phyloP scores from a whole-genome alignment of 1,284 basidiomycete species.

The Pseudozyma sp. region DNA sequence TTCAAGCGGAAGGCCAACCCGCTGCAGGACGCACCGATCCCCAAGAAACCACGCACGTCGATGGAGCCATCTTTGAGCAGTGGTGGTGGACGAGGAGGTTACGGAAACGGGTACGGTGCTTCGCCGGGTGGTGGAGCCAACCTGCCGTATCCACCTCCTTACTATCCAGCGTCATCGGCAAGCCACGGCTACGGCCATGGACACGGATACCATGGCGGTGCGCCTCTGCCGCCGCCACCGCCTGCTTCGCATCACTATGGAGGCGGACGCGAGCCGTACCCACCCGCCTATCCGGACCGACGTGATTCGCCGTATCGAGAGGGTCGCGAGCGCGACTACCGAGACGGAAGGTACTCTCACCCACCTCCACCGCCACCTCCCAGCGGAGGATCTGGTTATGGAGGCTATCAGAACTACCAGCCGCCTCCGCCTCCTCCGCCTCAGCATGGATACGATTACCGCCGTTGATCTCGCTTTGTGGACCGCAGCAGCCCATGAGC shows the following conservation, averaged over 20 bases:
- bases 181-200: conserved; percentile 13
- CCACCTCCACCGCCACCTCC: conserved; percentile 38
- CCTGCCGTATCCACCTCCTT: conserved; percentile 19
- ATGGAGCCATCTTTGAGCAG: conserved; percentile 35
- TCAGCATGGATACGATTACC: conserved; percentile 41
- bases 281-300: conserved; percentile 28
- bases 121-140: conserved; percentile 22
- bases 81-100: conserved; percentile 8
- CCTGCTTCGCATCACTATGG: conserved; percentile 23
- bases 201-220: conserved; percentile 4
- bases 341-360: conserved; percentile 38
- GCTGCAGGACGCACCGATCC: conserved; percentile 49
- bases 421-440: conserved; percentile 30
- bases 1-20: conserved; percentile 46
- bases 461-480: conserved; percentile 21
- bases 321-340: conserved; percentile 43
- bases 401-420: conserved; percentile 23
- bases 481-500: too few relatives aligned
- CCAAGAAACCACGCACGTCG: conserved; percentile 54
- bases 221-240: conserved; percentile 17
- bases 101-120: conserved; percentile 40
- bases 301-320: conserved; percentile 44
- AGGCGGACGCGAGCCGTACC: conserved; percentile 34
- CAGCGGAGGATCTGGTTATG: conserved; percentile 26
- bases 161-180: conserved; percentile 29